Conservation (phyloP, 2,329 filamentous ascomycete genomes). For the Exutisphaerella laricina region DNA sequence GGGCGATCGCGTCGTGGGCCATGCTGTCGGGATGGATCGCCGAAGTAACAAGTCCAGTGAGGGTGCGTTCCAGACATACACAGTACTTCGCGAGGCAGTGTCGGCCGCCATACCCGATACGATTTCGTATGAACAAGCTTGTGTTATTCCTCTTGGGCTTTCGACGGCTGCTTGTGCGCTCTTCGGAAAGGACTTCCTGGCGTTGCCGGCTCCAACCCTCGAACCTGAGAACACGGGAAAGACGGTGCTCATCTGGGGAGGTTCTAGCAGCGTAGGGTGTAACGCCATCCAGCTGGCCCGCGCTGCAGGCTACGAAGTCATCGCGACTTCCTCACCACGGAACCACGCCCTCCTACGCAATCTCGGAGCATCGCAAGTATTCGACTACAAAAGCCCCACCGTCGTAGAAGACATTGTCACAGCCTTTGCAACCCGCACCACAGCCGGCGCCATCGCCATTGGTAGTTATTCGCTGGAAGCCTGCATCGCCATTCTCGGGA, state of each 20-base stretch:
- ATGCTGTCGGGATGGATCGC: constrained; percentile 10
- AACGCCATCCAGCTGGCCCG: constrained; percentile 46
- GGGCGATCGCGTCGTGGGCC: constrained; percentile 28
- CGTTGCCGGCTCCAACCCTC: not conserved
- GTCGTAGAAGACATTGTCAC: constrained; percentile 33
- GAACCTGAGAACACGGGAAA: constrained; percentile 16
- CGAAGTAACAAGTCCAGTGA: constrained; percentile 13
- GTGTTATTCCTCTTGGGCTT: constrained; percentile 18
- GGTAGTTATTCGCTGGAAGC: constrained; percentile 12
- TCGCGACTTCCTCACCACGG: constrained; percentile 30
- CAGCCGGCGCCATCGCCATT: constrained; percentile 26
- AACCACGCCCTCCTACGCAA: constrained; percentile 35
- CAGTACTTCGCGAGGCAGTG: constrained; percentile 14
- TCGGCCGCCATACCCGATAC: constrained; percentile 12
- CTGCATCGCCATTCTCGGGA: not conserved
- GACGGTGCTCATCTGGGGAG: constrained; percentile 49
- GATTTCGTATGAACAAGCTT: constrained; percentile 17
- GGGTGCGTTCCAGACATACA: constrained; percentile 20
- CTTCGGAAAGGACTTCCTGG: constrained; percentile 7
- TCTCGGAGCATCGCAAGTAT: constrained; percentile 23
- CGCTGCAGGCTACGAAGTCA: constrained; percentile 41
- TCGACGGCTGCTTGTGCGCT: constrained; percentile 21
- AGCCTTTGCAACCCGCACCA: constrained; percentile 27
- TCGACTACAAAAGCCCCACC: constrained; percentile 28
- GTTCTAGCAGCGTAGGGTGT: constrained; percentile 48